Evolutionary conservation across 805 yeast genomes (phyloP), one percentile per base, ranked within the genome.

Genomic region (Crinitomyces ghanaensis): DNA sequence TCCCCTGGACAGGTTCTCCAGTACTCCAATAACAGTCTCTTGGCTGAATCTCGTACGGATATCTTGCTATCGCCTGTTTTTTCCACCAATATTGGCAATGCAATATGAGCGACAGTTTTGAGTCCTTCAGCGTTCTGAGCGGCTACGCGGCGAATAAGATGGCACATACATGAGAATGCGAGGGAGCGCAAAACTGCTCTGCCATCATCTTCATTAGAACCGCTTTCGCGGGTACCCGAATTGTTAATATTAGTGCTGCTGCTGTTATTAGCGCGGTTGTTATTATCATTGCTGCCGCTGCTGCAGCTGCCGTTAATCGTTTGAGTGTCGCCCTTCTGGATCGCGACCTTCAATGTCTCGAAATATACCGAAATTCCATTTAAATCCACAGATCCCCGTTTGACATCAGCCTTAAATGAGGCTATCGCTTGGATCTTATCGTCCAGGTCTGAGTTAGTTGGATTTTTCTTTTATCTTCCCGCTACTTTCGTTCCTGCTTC

Each of bases 101-200:
- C 56, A 11, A 44, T 40, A 21, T 49, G 41, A 6, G 59, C 46
- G 13, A 54, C 46, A n/a, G 40, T 46, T n/a, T 44, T 37, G 16
- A 63, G 47, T 12, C 49, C 48, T 9, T 47, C 38, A n/a, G 53
- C 49, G 24, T 60, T 53, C 34, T 51, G 72, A 43, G 58, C 55
- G 16, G 63, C 57, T 5, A 63, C 56, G 6, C 72, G 51, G 38
- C 65, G 64, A 16, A 63, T 53, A 11, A 68, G 43, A 42, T 67
- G 66, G 39, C 69, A 64, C 13, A 66, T 43, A 19, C 69, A 49
- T 1, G 69, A 59, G 38, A 66, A 65, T 1, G 67, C 51, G 11
- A 54, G 38, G 1, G 46, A 30, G 9, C 39, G 41, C n/a, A 45
- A 37, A 6, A 38, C 35, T 4, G 31, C 35, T 16, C 43, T 44